Percentiles rank a stretch among this genome's conserved stretches.
Conservation (phyloP, 2,329 filamentous ascomycete genomes). For the Apiospora saccharicola region DNA sequence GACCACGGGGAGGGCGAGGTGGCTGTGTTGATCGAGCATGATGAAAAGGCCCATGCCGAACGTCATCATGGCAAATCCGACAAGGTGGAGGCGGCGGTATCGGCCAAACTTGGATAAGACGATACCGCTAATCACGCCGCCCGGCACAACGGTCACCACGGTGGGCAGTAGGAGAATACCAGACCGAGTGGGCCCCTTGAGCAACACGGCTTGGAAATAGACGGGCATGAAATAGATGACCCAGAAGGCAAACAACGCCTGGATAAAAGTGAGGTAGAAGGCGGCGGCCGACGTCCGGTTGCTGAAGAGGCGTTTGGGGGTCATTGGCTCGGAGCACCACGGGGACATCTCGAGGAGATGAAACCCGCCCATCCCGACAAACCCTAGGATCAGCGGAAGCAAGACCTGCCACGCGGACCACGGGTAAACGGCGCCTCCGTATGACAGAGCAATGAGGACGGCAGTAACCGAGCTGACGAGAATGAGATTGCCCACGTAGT, state of each 20-base stretch:
- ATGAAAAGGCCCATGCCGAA: constrained; percentile 47
- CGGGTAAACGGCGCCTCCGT: constrained; percentile 27
- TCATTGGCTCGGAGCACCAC: constrained; percentile 37
- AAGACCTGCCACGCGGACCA: constrained; percentile 38
- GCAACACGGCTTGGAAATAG: constrained; percentile 53
- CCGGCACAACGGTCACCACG: constrained; percentile 29
- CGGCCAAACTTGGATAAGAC: constrained; percentile 39
- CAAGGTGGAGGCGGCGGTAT: constrained; percentile 37
- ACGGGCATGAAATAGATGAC: constrained; percentile 51
- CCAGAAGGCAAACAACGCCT: constrained; percentile 45
- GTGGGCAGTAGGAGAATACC: constrained; percentile 41
- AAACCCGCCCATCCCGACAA: constrained; percentile 47
- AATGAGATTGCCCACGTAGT: constrained; percentile 32
- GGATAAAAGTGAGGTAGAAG: constrained; percentile 45
- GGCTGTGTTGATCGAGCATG: constrained; percentile 43
- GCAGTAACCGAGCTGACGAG: constrained; percentile 28
- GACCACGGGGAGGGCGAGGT: constrained; percentile 45
- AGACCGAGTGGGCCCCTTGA: constrained; percentile 38
- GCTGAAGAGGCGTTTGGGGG: constrained; percentile 51
- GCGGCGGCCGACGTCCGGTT: constrained; percentile 47
- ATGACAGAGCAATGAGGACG: constrained; percentile 28
- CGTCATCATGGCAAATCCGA: constrained; percentile 40
- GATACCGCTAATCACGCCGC: constrained; percentile 32
- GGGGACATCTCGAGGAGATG: constrained; percentile 25
- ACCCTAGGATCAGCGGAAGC: constrained; percentile 47